Conservation (phyloP, 495 filamentous ascomycete species). For the Penicillium parvum region DNA sequence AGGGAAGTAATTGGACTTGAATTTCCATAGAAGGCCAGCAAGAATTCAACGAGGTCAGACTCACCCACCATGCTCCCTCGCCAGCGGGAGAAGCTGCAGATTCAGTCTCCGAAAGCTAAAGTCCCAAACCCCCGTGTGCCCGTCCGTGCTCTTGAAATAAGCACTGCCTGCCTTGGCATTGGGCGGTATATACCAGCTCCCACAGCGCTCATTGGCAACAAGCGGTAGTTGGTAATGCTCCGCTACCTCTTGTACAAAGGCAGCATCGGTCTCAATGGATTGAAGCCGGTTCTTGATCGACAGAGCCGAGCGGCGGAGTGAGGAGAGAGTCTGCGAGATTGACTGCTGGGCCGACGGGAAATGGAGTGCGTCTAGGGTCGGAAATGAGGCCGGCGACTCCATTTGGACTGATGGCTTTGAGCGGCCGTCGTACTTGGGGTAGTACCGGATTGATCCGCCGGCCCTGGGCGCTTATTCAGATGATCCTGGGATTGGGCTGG, state of each 20-base stretch:
- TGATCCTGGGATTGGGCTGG: not conserved
- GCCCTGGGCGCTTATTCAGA: not conserved
- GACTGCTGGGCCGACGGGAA: conserved; percentile 41
- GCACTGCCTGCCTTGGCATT: conserved; percentile 60
- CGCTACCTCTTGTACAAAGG: conserved; percentile 57
- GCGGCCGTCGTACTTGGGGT: conserved; percentile 7
- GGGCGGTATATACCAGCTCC: conserved; percentile 89
- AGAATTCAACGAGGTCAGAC: conserved; percentile 20
- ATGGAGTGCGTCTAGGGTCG: conserved; percentile 39
- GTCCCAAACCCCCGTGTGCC: conserved; percentile 82
- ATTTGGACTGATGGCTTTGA: not conserved
- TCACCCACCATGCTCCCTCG: conserved; percentile 62
- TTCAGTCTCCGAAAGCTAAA: conserved; percentile 85
- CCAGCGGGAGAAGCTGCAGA: conserved; percentile 63
- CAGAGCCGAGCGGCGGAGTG: conserved; percentile 67
- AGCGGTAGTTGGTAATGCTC: conserved; percentile 60
- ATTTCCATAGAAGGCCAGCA: no score
- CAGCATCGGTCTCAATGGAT: conserved; percentile 65
- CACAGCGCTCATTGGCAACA: conserved; percentile 90
- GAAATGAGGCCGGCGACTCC: conserved; percentile 23
- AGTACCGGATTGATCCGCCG: conserved; percentile 3
- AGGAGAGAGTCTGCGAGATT: conserved; percentile 44
- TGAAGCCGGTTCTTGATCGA: conserved; percentile 73
- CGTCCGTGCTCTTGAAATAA: conserved; percentile 98
- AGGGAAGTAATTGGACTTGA: no score